A percentile compares a stretch with the other conserved stretches of the same genome.
phyloP scores from a whole-genome alignment of 2,329 filamentous ascomycete genomes.

The Leptodontidium sp. region DNA sequence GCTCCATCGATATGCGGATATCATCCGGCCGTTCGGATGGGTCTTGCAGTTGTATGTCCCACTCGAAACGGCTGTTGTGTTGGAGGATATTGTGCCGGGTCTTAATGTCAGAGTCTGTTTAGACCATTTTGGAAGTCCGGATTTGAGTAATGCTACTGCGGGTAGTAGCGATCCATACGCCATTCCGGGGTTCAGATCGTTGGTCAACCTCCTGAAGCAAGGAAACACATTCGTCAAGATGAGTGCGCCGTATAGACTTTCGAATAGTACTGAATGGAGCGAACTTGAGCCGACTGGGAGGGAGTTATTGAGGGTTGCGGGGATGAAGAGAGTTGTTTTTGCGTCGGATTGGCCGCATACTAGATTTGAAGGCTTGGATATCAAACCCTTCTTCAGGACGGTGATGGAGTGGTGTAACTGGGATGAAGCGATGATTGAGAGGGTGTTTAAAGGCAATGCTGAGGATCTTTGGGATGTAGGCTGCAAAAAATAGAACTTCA shows the following conservation, averaged over 20 bases:
- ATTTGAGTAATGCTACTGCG: slow-evolving; percentile 42
- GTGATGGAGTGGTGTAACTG: slow-evolving; percentile 61
- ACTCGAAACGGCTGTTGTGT: slow-evolving; percentile 56
- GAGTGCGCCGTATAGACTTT: slow-evolving; percentile 65
- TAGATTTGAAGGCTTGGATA: slow-evolving; percentile 64
- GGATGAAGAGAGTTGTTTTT: slow-evolving; percentile 54
- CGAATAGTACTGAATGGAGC: slow-evolving; percentile 50
- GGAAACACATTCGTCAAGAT: slow-evolving; percentile 51
- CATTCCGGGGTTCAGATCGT: slow-evolving; percentile 57
- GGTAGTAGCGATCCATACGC: slow-evolving; percentile 50
- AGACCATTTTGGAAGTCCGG: slow-evolving; percentile 65
- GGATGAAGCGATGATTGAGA: slow-evolving; percentile 54
- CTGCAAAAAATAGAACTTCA: neutral
- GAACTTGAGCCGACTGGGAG: slow-evolving; percentile 57
- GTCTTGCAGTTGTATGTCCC: slow-evolving; percentile 65
- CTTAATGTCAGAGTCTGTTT: slow-evolving; percentile 63
- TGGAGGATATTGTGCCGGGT: slow-evolving; percentile 57
- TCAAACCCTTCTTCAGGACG: slow-evolving; percentile 60
- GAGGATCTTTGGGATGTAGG: slow-evolving; percentile 55
- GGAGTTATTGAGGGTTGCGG: slow-evolving; percentile 56
- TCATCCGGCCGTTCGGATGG: slow-evolving; percentile 61
- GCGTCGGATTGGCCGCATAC: slow-evolving; percentile 73
- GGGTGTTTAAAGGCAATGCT: slow-evolving; percentile 64
- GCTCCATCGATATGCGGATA: slow-evolving; percentile 59
- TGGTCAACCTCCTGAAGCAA: slow-evolving; percentile 55